Conservation (phyloP, 768 basidiomycete genomes). For the Amanita exitialis region DNA sequence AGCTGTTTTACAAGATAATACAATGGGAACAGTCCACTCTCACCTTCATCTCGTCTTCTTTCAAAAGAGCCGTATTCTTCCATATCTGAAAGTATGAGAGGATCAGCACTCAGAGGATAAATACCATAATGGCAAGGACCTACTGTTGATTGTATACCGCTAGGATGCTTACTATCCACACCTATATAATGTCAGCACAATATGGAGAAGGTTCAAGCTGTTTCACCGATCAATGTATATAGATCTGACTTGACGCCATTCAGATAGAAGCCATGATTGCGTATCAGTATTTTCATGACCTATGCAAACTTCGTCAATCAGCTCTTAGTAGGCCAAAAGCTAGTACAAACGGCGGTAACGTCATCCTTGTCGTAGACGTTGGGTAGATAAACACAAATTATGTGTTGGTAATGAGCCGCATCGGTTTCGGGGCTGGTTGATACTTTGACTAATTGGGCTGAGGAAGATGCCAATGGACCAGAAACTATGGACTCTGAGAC, state of each 20-base stretch:
- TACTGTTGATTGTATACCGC: slow-evolving; percentile 64
- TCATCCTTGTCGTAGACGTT: slow-evolving; percentile 57
- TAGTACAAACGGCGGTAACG: slow-evolving; percentile 22
- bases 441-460: slow-evolving; percentile 51
- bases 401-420: slow-evolving; percentile 42
- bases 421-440: slow-evolving; percentile 47
- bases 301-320: slow-evolving; percentile 30
- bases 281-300: slow-evolving; percentile 63
- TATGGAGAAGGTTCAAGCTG: background rate
- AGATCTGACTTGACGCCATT: slow-evolving; percentile 65
- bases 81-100: slow-evolving; percentile 37
- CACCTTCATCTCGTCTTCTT: slow-evolving; percentile 56
- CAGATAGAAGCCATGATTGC: slow-evolving; percentile 54
- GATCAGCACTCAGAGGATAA: slow-evolving; percentile 1
- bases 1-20: background rate
- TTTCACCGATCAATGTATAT: slow-evolving; percentile 51
- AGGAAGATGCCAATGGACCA: slow-evolving; percentile 51
- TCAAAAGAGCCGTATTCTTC: slow-evolving; percentile 52
- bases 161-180: slow-evolving; percentile 68
- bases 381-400: slow-evolving; percentile 65
- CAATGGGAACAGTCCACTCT: background rate
- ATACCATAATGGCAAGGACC: background rate
- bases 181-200: slow-evolving; percentile 24
- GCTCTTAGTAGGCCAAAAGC: background rate
- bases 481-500: slow-evolving; percentile 49